Evolutionary conservation across 2,329 filamentous ascomycete genomes (phyloP), one percentile per base, ranked within the genome.

Genomic region (Coleophoma crateriformis): DNA sequence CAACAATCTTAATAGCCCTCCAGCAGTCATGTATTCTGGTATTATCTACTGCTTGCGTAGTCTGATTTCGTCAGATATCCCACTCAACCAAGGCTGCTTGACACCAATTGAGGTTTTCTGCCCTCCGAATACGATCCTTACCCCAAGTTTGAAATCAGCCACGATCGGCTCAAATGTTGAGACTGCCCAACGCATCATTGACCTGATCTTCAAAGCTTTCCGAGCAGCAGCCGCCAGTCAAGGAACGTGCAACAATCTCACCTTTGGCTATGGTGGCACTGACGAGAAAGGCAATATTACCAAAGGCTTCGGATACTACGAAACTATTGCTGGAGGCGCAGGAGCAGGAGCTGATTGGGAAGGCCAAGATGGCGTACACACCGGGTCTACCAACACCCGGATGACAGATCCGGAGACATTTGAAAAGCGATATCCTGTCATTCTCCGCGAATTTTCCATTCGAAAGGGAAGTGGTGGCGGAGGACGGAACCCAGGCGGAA

Each of bases 21-120:
- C 88, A 64, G 87, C 87, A 2, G 86, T 91, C 37, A 90, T 86
- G 0, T 88, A 86, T 68, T 85, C 79, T 19, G 87, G 87, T 39
- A 90, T 91, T 61, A 91, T 92, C 62, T 92, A 92, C 74, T 88
- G 85, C 58, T 73, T 92, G 7, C 81, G 88, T 39, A 88, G 83
- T 58, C 75, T 92, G 53, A 88, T 92, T 60, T 82, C 78, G 39
- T 80, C 87, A 51, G 86, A 90, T 58, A 90, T 92, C n/a, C 88
- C 88, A 0, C 77, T 92, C 6, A 92, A 92, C 69, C 87, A 92
- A 66, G 88, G 88, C 54, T 92, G 88, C 55, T 71, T 92, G 3
- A 79, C 79, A 40, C 87, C 88, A 0, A 85, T 91, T 57, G 74
- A 81, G 46, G 84, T 91, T 61, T 74, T 44, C 37, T 88, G 90